A percentile compares a stretch with the other conserved stretches of the same genome.
Evolutionary conservation across 139 green algal genomes (phyloP).

Genomic region (Chlorella sp.): DNA sequence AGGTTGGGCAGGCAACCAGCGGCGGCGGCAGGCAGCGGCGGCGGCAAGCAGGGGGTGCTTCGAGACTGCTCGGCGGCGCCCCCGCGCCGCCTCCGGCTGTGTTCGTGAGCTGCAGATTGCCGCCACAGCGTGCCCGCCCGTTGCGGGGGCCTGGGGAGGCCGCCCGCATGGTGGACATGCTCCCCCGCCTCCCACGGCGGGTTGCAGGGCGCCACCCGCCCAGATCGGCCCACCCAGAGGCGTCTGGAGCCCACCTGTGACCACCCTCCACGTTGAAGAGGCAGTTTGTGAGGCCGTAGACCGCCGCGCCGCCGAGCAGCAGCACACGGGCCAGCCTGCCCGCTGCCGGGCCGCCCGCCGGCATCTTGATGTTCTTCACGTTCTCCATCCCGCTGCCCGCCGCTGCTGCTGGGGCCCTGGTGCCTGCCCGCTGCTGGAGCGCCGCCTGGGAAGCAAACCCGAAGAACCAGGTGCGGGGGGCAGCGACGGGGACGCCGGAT

Average conservation of each 20-base stretch:
- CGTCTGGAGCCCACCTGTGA: slow-evolving; percentile 62
- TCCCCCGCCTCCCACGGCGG: too few species aligned
- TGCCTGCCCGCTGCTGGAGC: not conserved
- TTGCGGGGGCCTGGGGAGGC: too few species aligned
- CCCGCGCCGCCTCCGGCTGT: too few species aligned
- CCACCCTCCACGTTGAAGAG: slow-evolving; percentile 99
- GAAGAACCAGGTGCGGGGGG: not conserved
- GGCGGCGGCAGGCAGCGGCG: not conserved
- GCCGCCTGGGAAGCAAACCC: not conserved
- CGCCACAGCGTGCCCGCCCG: too few species aligned
- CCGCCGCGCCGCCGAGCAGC: slow-evolving; percentile 57
- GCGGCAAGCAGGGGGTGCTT: not conserved
- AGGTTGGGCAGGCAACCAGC: not conserved
- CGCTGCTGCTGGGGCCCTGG: not conserved
- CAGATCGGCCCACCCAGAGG: too few species aligned
- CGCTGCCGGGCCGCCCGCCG: not conserved
- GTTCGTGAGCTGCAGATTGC: too few species aligned
- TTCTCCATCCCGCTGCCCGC: slow-evolving; percentile 1
- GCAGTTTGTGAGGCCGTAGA: slow-evolving; percentile 83
- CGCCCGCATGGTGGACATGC: too few species aligned
- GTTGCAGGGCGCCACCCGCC: too few species aligned
- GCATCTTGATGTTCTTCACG: slow-evolving; percentile 36
- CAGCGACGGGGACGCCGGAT: not conserved
- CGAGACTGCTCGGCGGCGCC: too few species aligned
- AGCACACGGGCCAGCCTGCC: slow-evolving; percentile 44